Evolutionary conservation across 768 basidiomycete species (phyloP).

Genomic region (Boletus vinaceobasis): DNA sequence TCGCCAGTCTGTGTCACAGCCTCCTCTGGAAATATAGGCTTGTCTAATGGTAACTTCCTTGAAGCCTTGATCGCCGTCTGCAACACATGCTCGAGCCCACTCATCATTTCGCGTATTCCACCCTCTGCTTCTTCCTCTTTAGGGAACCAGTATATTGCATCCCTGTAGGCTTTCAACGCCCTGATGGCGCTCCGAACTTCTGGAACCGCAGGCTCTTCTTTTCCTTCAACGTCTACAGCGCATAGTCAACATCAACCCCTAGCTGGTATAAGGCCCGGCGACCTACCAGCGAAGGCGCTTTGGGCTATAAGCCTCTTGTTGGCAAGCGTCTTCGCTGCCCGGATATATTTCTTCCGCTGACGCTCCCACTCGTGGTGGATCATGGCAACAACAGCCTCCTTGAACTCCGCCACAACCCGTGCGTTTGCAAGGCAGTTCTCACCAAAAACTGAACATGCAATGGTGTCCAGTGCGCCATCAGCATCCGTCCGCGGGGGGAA

Average conservation of each 20-base stretch:
- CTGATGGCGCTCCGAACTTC: background rate
- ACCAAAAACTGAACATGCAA: slow-evolving; percentile 3
- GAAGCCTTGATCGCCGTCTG: background rate
- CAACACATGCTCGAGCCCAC: background rate
- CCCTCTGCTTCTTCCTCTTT: slow-evolving; percentile 5
- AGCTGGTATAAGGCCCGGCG: no score
- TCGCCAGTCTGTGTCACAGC: background rate
- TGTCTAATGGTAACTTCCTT: background rate
- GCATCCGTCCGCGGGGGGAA: background rate
- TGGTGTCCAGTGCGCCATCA: background rate
- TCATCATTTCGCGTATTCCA: slow-evolving; percentile 8
- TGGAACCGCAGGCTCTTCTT: background rate
- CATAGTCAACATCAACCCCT: no score
- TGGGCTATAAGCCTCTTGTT: background rate
- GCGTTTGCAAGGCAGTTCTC: slow-evolving; percentile 6
- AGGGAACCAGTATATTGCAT: slow-evolving; percentile 4
- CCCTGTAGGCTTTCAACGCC: background rate
- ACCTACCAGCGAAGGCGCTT: background rate
- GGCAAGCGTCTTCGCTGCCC: background rate
- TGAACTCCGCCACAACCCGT: slow-evolving; percentile 1
- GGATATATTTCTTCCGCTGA: background rate
- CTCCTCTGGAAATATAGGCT: background rate
- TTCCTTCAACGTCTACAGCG: no score
- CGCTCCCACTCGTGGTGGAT: slow-evolving; percentile 6
- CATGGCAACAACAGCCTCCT: background rate